Conservation (phyloP, 2,329 filamentous ascomycete species). For the Lachnellula cervina region DNA sequence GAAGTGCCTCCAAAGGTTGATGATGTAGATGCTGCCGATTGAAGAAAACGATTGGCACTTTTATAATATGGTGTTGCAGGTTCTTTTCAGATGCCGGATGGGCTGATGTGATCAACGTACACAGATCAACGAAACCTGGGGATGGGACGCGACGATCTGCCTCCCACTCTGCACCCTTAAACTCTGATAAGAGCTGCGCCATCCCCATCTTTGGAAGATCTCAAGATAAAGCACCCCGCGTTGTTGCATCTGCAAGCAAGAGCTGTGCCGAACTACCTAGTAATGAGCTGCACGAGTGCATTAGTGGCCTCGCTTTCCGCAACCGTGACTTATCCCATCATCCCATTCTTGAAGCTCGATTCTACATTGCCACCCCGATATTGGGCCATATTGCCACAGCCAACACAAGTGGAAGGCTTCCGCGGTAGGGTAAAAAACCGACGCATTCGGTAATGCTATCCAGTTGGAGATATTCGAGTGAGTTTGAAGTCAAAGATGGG, state of each 20-base stretch:
- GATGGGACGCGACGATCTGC: neutral
- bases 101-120: neutral
- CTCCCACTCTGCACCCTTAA: neutral
- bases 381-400: neutral
- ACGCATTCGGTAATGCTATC: neutral
- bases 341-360: neutral
- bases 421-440: neutral
- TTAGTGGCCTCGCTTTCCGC: neutral
- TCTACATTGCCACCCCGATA: neutral
- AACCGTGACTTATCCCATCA: neutral
- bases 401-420: neutral
- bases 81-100: neutral
- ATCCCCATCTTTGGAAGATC: neutral
- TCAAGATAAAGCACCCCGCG: neutral
- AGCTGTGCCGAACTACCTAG: neutral
- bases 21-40: conserved; percentile 6
- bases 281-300: neutral
- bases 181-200: neutral
- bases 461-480: too few species aligned
- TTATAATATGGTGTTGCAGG: neutral
- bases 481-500: too few species aligned
- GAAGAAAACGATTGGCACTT: neutral
- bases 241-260: neutral
- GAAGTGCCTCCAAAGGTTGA: conserved; percentile 6
- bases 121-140: neutral